phyloP scores from a whole-genome alignment of 805 yeast genomes.

The Dipodascopsis uninucleata region DNA sequence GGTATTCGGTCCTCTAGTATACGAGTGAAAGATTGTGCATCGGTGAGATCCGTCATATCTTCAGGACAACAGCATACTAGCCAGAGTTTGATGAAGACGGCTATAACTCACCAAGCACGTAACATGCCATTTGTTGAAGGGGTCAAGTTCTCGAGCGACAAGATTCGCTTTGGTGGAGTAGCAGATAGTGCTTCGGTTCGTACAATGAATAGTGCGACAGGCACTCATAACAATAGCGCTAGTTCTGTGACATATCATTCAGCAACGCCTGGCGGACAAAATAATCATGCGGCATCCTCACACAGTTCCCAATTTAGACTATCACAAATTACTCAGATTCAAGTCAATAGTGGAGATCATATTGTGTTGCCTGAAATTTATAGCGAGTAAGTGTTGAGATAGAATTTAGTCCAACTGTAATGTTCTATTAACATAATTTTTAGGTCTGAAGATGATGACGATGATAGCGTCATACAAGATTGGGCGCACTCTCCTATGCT shows the following conservation, averaged over 20 bases:
- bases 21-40: slow-evolving; percentile 5
- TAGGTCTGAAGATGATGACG: slow-evolving; percentile 52
- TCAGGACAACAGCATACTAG: slow-evolving; percentile 1
- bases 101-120: slow-evolving; percentile 8
- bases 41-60: not conserved
- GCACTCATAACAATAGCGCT: slow-evolving; percentile 10
- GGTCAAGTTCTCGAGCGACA: slow-evolving; percentile 37
- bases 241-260: slow-evolving; percentile 6
- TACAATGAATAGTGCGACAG: slow-evolving; percentile 6
- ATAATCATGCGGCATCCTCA: slow-evolving; percentile 1
- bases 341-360: slow-evolving; percentile 27
- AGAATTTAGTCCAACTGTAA: not conserved
- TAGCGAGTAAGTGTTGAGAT: slow-evolving; percentile 29
- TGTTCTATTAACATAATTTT: slow-evolving; percentile 4
- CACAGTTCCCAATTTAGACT: slow-evolving; percentile 6
- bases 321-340: slow-evolving; percentile 19
- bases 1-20: slow-evolving; percentile 10
- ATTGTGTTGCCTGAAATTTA: slow-evolving; percentile 33
- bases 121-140: slow-evolving; percentile 34
- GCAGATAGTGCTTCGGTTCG: slow-evolving; percentile 6
- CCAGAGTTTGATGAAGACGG: slow-evolving; percentile 18
- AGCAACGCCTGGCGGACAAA: slow-evolving; percentile 16
- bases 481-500: slow-evolving; percentile 65
- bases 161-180: slow-evolving; percentile 33
- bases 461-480: slow-evolving; percentile 46